Evolutionary conservation across 352 stramenopile species (phyloP).

Genomic region (Globisporangium solare): DNA sequence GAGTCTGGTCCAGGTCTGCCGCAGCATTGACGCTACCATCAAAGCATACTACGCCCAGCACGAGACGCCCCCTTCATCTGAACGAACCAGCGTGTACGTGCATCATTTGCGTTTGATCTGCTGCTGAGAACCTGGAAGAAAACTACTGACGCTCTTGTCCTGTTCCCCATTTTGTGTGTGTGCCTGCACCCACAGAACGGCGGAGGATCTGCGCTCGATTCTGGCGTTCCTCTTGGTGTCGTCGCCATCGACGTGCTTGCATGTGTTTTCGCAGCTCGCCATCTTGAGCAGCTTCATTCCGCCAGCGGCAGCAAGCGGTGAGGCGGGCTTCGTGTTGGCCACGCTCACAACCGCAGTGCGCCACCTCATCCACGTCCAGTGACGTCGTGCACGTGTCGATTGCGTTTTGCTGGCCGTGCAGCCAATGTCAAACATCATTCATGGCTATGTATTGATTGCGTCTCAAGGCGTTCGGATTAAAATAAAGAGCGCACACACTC

Average conservation of each 20-base stretch:
- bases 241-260: slow-evolving; percentile 33
- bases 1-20: slow-evolving; percentile 37
- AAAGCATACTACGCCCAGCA: slow-evolving; percentile 35
- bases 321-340: slow-evolving; percentile 51
- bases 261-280: slow-evolving; percentile 55
- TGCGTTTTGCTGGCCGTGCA: background rate
- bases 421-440: too few relatives aligned
- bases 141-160: background rate
- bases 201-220: slow-evolving; percentile 41
- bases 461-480: too few relatives aligned
- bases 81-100: slow-evolving; percentile 37
- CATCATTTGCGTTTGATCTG: background rate
- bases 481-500: background rate
- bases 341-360: slow-evolving; percentile 39
- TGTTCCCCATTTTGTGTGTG: background rate
- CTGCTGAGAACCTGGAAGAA: background rate
- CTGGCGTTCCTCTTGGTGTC: slow-evolving; percentile 53
- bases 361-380: slow-evolving; percentile 29
- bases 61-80: slow-evolving; percentile 9
- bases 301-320: slow-evolving; percentile 21
- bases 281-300: slow-evolving; percentile 53
- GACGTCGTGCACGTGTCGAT: too few relatives aligned
- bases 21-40: slow-evolving; percentile 36
- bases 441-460: too few relatives aligned
- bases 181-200: slow-evolving; percentile 21